Evolutionary conservation across 805 yeast species (phyloP).

Genomic region (Kazachstania martiniae): DNA sequence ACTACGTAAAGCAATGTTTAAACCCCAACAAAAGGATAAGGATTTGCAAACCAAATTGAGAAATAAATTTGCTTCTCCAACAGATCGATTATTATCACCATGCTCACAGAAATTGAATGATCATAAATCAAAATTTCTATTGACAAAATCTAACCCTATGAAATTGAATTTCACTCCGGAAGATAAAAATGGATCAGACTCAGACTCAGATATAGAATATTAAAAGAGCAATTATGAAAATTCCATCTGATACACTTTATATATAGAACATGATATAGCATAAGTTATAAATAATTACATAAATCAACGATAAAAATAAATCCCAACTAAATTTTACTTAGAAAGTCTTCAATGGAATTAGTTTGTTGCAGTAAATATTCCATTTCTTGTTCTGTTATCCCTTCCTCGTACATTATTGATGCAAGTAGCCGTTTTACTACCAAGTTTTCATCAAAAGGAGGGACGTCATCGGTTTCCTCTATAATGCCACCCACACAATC

Average conservation of each 20-base stretch:
- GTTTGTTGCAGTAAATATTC: conserved; percentile 1
- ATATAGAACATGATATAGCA: too few species aligned
- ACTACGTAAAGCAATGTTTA: conserved; percentile 17
- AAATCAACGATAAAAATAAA: too few species aligned
- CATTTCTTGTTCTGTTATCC: too few species aligned
- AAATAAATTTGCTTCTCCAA: conserved; percentile 39
- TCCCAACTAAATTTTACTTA: too few species aligned
- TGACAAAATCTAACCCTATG: conserved; percentile 14
- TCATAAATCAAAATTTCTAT: conserved; percentile 30
- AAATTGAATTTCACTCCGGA: conserved; percentile 10
- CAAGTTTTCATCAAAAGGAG: too few species aligned
- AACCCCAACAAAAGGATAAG: conserved; percentile 8
- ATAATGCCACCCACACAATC: too few species aligned
- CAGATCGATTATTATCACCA: conserved; percentile 49
- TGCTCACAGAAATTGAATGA: conserved; percentile 45
- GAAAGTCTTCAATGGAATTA: conserved; percentile 3
- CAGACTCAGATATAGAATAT: conserved; percentile 6
- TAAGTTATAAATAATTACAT: too few species aligned
- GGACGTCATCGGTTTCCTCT: too few species aligned
- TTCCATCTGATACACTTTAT: too few species aligned
- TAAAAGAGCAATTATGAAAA: too few species aligned
- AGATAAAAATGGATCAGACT: conserved; percentile 1
- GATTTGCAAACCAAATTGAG: conserved; percentile 4
- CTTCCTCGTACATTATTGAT: too few species aligned
- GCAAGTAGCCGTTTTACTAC: too few species aligned